Base-by-base conservation (phyloP, 129 eudicot genomes). In the Artemisia argyi region DNA sequence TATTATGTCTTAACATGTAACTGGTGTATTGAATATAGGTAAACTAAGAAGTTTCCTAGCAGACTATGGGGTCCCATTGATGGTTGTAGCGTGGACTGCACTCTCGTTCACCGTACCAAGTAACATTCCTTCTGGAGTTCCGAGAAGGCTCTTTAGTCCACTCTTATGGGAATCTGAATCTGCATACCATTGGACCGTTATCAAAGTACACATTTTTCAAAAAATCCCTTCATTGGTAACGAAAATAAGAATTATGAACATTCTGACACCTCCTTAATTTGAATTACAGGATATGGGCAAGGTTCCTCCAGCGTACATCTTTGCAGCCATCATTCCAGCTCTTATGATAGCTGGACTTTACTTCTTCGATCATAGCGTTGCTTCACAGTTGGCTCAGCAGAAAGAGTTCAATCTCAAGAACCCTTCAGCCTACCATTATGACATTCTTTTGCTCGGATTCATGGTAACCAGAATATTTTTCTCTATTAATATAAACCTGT, bases 301-400 rank as follows among this genome's bases (percentile, higher is more conserved):
- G 28, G 83, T 86, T 44, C 64, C 88, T 65, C 61, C 76, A 4
- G 65, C 16, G 12, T 84, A 87, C 77, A 78, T 87, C 55, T 52
- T 87, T 20, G 86, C 80, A 14, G 92, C 92, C 49, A 65, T 75
- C 51, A 79, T 87, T 18, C 88, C 88, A 5, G 88, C 88, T 39
- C 22, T 84, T 17, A 87, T 87, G 88, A 79, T 87, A 44, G 82
- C 89, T 0, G 83, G 84, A 13, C 84, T 87, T 17, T 87, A 83
- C 61, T 86, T 80, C 72, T 86, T 86, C 6, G 88, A 83, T 68
- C 91, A 86, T 65, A 83, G 86, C 30, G 91, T 86, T 62, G 91
- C 88, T 57, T 72, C 91, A 66, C 91, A 86, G 42, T 13, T 86
- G 53, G 91, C 88, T 71, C 91, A 86, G 14, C 91, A 83, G 17